These are phyloP conservation scores for Corchorus capsularis DNA, from an alignment of 345 rosid species.

Conservation along the genomic window DNA sequence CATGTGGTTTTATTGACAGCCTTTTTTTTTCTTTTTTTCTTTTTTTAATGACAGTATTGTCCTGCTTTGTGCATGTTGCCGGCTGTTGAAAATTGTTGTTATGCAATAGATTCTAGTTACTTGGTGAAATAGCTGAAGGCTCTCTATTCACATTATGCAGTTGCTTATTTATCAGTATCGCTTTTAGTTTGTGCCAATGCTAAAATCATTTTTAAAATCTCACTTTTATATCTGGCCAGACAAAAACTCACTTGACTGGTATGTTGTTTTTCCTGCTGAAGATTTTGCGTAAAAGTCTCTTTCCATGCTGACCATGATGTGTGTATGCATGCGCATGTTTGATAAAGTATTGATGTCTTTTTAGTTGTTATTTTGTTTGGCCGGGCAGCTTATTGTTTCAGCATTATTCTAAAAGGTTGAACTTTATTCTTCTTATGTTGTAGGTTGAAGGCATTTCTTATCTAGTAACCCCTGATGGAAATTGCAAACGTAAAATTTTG, in stretches of 20 bases:
- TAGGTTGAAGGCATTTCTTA: constrained; percentile 74
- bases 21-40: constrained; percentile 1
- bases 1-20: neutral
- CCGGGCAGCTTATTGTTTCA: constrained; percentile 13
- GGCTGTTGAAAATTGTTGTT: neutral
- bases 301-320: neutral
- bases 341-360: neutral
- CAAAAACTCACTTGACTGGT: neutral
- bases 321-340: neutral
- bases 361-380: constrained; percentile 6
- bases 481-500: constrained; percentile 37
- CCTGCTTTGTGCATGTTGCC: neutral
- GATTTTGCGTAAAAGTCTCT: neutral
- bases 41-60: neutral
- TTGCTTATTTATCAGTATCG: constrained; percentile 11
- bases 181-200: neutral
- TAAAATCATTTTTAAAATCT: neutral
- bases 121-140: neutral
- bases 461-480: constrained; percentile 47
- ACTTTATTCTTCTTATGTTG: constrained; percentile 29
- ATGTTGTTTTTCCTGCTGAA: neutral
- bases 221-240: no score
- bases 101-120: neutral
- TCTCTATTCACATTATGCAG: neutral
- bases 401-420: constrained; percentile 10